Evolutionary conservation across 2,329 filamentous ascomycete species (phyloP), one percentile per base, ranked within the genome.

Genomic region (Colletotrichum salicis): DNA sequence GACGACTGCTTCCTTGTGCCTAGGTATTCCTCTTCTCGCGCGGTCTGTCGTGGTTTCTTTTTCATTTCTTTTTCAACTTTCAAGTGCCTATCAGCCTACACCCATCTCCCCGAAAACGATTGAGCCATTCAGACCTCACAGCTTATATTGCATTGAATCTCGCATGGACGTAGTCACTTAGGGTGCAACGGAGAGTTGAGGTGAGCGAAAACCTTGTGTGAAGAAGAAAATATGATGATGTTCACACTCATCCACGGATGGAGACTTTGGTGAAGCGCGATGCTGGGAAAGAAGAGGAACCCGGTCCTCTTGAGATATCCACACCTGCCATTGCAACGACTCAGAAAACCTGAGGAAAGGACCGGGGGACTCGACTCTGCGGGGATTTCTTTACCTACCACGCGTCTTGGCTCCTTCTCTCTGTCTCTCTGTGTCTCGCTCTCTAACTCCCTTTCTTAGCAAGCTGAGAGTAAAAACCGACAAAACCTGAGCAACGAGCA

Each of bases 141-240:
- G 1, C 12, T 56, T 56, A 15, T 15, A 15, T 64, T 55, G 51
- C 61, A 62, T 54, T 52, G 45, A 54, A n/a, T 19, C 37, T 41
- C 12, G 31, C 35, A 48, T 31, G 55, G 45, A 33, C 33, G 24
- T 24, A n/a, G 22, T 10, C 33, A 27, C 45, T 11, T 12, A 29
- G 24, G 51, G 37, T 24, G 56, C 8, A 27, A 55, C 22, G 31
- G 24, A 71, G 29, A 59, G 27, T 58, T 13, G 51, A 71, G 62
- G 70, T 71, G 41, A 70, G 70, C 12, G 13, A 22, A 64, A 64
- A 56, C 29, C 35, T 64, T 64, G 6, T 19, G 22, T n/a, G 55
- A 65, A 62, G 57, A 68, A 68, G 69, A 63, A 68, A 55, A 27
- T 19, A 63, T n/a, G 13, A 54, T 19, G 24, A n/a, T 52, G 41